Percentiles rank a stretch among this genome's conserved stretches.
phyloP scores from a whole-genome alignment of 371 early-diverging fungal species.

The Syncephalastrum racemosum region DNA sequence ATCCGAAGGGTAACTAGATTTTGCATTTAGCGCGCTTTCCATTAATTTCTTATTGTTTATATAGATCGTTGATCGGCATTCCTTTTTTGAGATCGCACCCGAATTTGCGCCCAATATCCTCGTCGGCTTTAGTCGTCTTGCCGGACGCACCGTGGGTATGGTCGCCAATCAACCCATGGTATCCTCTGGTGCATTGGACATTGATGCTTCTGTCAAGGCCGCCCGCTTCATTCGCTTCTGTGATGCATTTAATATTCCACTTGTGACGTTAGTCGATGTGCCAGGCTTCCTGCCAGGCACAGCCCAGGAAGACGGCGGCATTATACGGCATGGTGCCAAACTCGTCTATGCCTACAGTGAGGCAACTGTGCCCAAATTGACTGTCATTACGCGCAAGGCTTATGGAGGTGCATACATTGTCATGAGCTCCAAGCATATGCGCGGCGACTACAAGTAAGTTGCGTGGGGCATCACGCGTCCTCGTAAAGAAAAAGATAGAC shows the following conservation, averaged over 20 bases:
- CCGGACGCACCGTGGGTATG: constrained; percentile 90
- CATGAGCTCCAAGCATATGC: constrained; percentile 95
- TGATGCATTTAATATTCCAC: constrained; percentile 95
- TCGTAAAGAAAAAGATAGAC: not conserved
- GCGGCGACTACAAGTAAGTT: constrained; percentile 79
- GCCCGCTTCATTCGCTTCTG: constrained; percentile 96
- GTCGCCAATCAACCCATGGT: constrained; percentile 96
- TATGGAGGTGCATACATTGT: constrained; percentile 99
- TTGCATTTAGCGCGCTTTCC: not conserved
- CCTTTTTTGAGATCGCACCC: constrained; percentile 92
- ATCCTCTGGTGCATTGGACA: constrained; percentile 95
- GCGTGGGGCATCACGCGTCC: not conserved
- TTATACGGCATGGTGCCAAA: constrained; percentile 98
- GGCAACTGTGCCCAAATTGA: constrained; percentile 97
- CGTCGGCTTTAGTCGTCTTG: constrained; percentile 86
- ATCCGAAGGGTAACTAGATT: constrained; percentile 61
- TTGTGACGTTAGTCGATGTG: constrained; percentile 96
- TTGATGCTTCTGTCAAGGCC: constrained; percentile 94
- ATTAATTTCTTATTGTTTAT: constrained; percentile 2
- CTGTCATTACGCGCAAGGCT: constrained; percentile 94
- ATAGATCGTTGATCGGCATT: constrained; percentile 79
- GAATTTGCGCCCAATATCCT: constrained; percentile 94
- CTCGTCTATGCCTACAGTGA: constrained; percentile 95
- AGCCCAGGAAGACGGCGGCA: constrained; percentile 94
- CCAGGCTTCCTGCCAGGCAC: constrained; percentile 97